A percentile compares a stretch with the other conserved stretches of the same genome.
Evolutionary conservation across 2,329 filamentous ascomycete species (phyloP).

Genomic region (Monilinia aucupariae): DNA sequence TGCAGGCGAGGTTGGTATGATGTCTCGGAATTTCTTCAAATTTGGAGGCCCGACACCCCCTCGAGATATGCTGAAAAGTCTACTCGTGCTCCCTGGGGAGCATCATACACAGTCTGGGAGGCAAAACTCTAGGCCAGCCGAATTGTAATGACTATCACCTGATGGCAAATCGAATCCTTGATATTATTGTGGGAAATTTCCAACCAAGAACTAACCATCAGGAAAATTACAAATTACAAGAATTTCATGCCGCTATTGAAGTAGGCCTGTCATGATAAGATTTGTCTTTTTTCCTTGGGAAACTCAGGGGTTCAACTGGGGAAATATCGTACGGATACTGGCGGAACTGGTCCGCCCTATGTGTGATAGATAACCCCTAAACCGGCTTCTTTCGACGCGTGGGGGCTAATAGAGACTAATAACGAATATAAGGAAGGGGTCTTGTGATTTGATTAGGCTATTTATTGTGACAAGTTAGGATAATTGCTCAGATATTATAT

Average conservation of each 20-base stretch:
- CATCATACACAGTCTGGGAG: neutral
- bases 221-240: neutral
- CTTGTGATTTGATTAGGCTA: no score
- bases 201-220: neutral
- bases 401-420: no score
- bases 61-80: neutral
- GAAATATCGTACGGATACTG: neutral
- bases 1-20: neutral
- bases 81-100: neutral
- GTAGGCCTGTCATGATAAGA: neutral
- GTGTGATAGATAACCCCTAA: no score
- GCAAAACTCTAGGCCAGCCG: neutral
- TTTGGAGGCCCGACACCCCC: neutral
- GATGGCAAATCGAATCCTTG: neutral
- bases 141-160: neutral
- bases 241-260: neutral
- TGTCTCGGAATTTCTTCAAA: slow-evolving; percentile 3
- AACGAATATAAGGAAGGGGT: no score
- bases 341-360: no score
- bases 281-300: neutral
- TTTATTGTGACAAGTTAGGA: no score
- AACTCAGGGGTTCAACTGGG: neutral
- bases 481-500: no score
- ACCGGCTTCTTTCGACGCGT: no score
- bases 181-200: neutral